Evolutionary conservation across 495 filamentous ascomycete species (phyloP).

Genomic region (Thozetella sp.): DNA sequence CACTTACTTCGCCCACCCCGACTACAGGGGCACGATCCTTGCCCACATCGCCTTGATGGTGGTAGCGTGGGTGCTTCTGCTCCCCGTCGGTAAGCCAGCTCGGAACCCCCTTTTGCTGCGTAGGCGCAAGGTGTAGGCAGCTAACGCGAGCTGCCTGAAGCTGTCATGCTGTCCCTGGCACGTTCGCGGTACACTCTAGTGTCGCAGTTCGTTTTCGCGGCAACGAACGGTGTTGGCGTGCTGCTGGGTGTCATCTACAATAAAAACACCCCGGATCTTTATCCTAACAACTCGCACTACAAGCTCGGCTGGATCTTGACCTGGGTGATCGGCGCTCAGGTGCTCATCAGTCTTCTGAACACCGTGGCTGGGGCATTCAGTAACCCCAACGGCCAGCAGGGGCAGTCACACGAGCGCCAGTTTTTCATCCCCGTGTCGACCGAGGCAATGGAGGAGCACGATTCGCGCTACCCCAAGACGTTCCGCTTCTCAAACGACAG

Average conservation of each 20-base stretch:
- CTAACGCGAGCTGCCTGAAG: constrained; percentile 44
- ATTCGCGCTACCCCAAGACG: constrained; percentile 44
- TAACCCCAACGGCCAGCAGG: constrained; percentile 9
- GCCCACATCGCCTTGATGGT: constrained; percentile 83
- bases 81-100: constrained; percentile 73
- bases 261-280: constrained; percentile 81
- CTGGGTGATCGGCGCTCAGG: constrained; percentile 69
- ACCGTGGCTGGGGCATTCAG: constrained; percentile 38
- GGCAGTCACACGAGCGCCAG: constrained; percentile 37
- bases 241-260: constrained; percentile 79
- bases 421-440: constrained; percentile 71
- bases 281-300: constrained; percentile 85
- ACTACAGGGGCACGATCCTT: constrained; percentile 68
- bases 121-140: not conserved
- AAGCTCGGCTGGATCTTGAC: constrained; percentile 88
- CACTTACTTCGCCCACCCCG: constrained; percentile 78
- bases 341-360: constrained; percentile 66
- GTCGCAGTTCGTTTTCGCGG: constrained; percentile 77
- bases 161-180: constrained; percentile 82
- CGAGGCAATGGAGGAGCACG: constrained; percentile 65
- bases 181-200: constrained; percentile 73
- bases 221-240: constrained; percentile 70
- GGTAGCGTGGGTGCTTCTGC: constrained; percentile 77
- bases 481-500: constrained; percentile 83
- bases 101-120: not conserved